Conservation (phyloP, 352 stramenopile species). For the Phytophthora lateralis region DNA sequence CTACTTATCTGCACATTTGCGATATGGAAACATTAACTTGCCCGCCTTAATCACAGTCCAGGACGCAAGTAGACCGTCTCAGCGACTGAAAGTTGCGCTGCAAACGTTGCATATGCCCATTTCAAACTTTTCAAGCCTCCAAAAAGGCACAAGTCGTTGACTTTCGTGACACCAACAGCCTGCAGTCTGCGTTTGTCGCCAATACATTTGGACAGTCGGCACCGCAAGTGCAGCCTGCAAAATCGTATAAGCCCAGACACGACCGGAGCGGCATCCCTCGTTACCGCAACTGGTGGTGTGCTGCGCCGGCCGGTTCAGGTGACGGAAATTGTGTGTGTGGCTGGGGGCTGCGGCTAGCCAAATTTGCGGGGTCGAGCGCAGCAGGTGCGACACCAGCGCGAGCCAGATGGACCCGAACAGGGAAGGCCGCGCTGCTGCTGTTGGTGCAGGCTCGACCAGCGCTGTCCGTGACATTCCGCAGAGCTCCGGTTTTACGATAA, state of each 20-base stretch:
- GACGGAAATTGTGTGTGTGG: conserved; percentile 13
- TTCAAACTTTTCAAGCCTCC: not conserved
- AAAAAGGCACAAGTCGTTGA: not conserved
- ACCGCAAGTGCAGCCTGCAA: not conserved
- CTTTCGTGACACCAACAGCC: too few species aligned
- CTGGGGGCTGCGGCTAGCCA: conserved; percentile 9
- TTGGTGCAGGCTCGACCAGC: too few species aligned
- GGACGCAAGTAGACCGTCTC: not conserved
- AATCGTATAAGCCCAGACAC: not conserved
- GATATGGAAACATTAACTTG: too few species aligned
- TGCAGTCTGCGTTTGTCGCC: not conserved
- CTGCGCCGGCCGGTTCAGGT: conserved; percentile 6
- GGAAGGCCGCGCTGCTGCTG: too few species aligned
- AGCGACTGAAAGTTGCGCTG: too few species aligned
- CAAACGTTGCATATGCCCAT: not conserved
- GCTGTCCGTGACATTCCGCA: too few species aligned
- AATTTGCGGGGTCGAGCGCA: conserved; percentile 2
- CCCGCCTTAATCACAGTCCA: too few species aligned
- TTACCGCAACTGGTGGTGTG: not conserved
- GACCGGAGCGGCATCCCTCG: not conserved
- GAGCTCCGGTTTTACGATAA: not conserved
- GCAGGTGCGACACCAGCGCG: conserved; percentile 7
- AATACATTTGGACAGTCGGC: conserved; percentile 13
- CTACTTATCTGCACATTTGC: too few species aligned
- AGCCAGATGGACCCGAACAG: conserved; percentile 2